These are phyloP conservation scores for Tricholomella constricta DNA, from an alignment of 768 basidiomycete genomes.

Conservation along the genomic window DNA sequence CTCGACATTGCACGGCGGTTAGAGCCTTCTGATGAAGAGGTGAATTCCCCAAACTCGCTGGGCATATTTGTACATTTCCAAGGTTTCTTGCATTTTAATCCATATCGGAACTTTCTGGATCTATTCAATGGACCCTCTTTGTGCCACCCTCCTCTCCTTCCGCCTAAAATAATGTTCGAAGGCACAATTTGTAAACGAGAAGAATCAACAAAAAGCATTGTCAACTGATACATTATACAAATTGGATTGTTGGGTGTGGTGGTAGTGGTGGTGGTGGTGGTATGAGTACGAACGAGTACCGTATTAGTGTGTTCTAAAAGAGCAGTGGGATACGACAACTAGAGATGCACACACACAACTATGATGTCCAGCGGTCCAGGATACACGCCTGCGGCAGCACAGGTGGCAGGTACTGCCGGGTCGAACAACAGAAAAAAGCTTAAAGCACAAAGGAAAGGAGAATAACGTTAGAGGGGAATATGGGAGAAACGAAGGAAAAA, in stretches of 20 bases:
- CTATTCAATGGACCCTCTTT: no score
- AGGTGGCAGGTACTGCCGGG: no score
- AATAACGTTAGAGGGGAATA: slow-evolving; percentile 8
- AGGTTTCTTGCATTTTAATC: no score
- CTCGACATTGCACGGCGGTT: slow-evolving; percentile 93
- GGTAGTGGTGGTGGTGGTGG: background rate
- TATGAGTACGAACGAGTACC: slow-evolving; percentile 1
- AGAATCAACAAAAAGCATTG: background rate
- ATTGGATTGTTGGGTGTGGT: background rate
- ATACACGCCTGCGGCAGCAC: background rate
- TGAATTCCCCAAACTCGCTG: no score
- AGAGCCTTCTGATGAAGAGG: no score
- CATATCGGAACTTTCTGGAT: no score
- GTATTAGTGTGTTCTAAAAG: slow-evolving; percentile 7
- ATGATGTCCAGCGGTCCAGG: slow-evolving; percentile 1
- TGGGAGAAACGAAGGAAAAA: background rate
- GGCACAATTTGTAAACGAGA: no score
- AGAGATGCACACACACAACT: background rate
- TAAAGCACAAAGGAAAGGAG: background rate
- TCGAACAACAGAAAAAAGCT: background rate
- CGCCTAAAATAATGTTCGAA: no score
- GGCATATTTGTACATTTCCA: no score
- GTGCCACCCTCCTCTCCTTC: no score
- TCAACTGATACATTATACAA: slow-evolving; percentile 5
- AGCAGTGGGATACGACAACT: slow-evolving; percentile 1